Evolutionary conservation across 176 grass and related monocot species (phyloP).

Genomic region (Musa itinerans): DNA sequence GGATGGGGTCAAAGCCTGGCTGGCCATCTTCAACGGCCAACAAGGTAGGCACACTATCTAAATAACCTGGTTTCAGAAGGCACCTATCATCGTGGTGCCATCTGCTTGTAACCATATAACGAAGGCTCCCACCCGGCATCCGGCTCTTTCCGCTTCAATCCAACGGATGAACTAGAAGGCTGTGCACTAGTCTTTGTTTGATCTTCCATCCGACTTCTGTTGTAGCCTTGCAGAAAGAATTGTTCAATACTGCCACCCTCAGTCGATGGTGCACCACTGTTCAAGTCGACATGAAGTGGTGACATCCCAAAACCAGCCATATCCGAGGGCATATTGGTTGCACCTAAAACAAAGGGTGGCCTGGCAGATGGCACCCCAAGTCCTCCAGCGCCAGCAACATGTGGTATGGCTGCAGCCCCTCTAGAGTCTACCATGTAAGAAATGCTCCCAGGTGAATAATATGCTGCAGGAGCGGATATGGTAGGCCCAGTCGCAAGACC

Average conservation of each 20-base stretch:
- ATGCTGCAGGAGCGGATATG: not conserved
- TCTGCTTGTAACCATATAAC: conserved; percentile 4
- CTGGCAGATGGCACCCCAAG: not conserved
- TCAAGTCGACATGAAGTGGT: conserved; percentile 7
- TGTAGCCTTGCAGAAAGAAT: conserved; percentile 8
- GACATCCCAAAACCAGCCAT: not conserved
- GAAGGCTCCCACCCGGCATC: conserved; percentile 5
- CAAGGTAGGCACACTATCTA: not conserved
- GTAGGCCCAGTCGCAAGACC: not conserved
- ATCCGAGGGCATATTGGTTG: not conserved
- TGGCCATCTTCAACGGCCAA: not conserved
- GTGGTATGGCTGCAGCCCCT: not conserved
- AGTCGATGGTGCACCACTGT: not conserved
- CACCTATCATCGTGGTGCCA: not conserved
- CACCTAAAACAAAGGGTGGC: not conserved
- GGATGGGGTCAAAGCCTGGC: not conserved
- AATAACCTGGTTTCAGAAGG: not conserved
- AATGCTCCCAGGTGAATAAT: conserved; percentile 7
- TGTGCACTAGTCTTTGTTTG: not conserved
- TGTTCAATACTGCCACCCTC: not conserved
- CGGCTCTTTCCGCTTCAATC: conserved; percentile 14
- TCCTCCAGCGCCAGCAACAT: not conserved
- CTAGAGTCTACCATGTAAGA: conserved; percentile 13
- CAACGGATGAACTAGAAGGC: conserved; percentile 4
- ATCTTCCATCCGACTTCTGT: not conserved